Percentiles rank a stretch among this genome's conserved stretches.
Evolutionary conservation across 495 filamentous ascomycete species (phyloP).

Genomic region (Oidiodendron maius): DNA sequence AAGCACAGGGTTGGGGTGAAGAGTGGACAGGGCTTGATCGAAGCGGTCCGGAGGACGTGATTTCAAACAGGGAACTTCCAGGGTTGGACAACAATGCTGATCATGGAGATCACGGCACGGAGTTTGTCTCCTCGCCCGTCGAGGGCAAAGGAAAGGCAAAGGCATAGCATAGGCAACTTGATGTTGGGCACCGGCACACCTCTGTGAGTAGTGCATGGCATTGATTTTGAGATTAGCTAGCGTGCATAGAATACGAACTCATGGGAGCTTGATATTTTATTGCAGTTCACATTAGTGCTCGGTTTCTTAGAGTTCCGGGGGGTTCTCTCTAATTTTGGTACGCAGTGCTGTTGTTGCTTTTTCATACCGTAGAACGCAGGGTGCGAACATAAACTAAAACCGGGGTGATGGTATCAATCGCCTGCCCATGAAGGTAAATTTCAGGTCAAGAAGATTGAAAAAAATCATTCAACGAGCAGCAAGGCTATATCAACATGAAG

Average conservation of each 20-base stretch:
- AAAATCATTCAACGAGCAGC: slow-evolving; percentile 1
- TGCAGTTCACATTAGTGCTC: too few relatives aligned
- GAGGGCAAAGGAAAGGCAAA: slow-evolving; percentile 15
- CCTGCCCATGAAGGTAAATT: too few relatives aligned
- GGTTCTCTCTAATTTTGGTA: too few relatives aligned
- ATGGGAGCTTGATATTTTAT: too few relatives aligned
- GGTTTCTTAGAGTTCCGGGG: too few relatives aligned
- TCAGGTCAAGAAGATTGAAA: background rate
- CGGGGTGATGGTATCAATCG: too few relatives aligned
- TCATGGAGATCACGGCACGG: slow-evolving; percentile 6
- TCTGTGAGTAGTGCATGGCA: too few relatives aligned
- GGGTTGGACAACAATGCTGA: slow-evolving; percentile 12
- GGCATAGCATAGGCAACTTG: slow-evolving; percentile 14
- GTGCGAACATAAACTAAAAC: too few relatives aligned
- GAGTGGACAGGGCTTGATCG: slow-evolving; percentile 20
- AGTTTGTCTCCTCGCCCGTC: background rate
- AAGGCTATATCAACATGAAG: slow-evolving; percentile 4
- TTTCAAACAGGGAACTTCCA: slow-evolving; percentile 12
- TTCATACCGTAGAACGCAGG: too few relatives aligned
- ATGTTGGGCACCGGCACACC: slow-evolving; percentile 12
- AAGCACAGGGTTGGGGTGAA: slow-evolving; percentile 37
- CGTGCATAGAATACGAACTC: too few relatives aligned
- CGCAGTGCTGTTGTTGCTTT: too few relatives aligned
- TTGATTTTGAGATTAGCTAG: too few relatives aligned
- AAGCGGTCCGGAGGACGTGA: slow-evolving; percentile 21